phyloP scores from a whole-genome alignment of 768 basidiomycete genomes.

The Kwoniella dendrophila region DNA sequence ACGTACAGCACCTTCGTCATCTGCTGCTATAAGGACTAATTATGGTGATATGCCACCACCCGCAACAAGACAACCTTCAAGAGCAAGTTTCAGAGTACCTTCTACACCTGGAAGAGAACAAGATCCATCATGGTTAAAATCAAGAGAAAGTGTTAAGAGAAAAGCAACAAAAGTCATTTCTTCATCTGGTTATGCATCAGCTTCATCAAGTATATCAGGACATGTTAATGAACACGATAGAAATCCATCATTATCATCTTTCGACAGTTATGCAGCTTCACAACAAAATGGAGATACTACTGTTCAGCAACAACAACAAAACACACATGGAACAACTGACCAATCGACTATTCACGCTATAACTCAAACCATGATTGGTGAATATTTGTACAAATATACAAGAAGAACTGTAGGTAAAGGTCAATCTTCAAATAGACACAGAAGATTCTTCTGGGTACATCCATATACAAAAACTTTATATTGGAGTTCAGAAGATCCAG shows the following conservation, averaged over 20 bases:
- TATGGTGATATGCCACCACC: slow-evolving; percentile 37
- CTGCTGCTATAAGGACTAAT: slow-evolving; percentile 34
- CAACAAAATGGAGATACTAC: too few species aligned
- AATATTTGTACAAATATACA: slow-evolving; percentile 98
- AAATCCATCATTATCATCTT: slow-evolving; percentile 46
- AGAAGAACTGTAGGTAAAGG: slow-evolving; percentile 85
- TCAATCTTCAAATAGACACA: slow-evolving; percentile 83
- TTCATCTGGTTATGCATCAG: slow-evolving; percentile 36
- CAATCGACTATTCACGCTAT: slow-evolving; percentile 91
- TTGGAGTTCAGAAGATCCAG: slow-evolving; percentile 94
- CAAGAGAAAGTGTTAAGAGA: slow-evolving; percentile 37
- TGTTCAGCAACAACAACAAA: neutral
- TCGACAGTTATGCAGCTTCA: slow-evolving; percentile 31
- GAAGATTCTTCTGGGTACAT: slow-evolving; percentile 99
- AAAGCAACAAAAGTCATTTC: slow-evolving; percentile 35
- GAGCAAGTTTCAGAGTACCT: slow-evolving; percentile 22
- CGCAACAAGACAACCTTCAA: slow-evolving; percentile 38
- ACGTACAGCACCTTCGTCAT: slow-evolving; percentile 35
- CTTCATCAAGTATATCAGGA: slow-evolving; percentile 36
- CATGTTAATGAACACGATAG: slow-evolving; percentile 19
- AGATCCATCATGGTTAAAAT: slow-evolving; percentile 29
- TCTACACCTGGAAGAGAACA: slow-evolving; percentile 28
- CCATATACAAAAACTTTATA: slow-evolving; percentile 97
- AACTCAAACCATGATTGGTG: slow-evolving; percentile 99
- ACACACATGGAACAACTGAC: slow-evolving; percentile 67